Evolutionary conservation across 371 early-diverging fungal genomes (phyloP), one percentile per base, ranked within the genome.

Genomic region (Umbelopsis sp.): DNA sequence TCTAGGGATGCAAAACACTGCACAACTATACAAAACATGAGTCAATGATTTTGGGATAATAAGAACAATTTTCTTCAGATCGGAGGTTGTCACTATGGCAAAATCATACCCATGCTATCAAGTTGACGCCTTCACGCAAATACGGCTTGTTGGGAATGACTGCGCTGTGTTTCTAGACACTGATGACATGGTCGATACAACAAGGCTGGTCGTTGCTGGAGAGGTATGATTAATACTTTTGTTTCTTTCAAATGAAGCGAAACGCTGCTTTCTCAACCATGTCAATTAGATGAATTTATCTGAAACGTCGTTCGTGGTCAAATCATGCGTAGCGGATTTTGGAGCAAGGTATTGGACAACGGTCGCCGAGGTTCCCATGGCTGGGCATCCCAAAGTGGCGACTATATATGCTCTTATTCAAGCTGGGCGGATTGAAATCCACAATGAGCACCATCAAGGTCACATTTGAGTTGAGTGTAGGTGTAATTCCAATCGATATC

Each of bases 121-220:
- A 65, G 65, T 65, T 9, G 65, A 65, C 25, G 65, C 65, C 6
- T 65, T 65, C 16, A 65, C 65, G 4, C n/a, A 44, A 14, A 48
- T 50, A 6, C 18, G n/a, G 46, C 29, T 65, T 5, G 65, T 50
- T 18, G 65, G 65, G 9, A 65, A 65, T 5, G 22, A 50, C 4
- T 65, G 65, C 25, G 65, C 65, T 7, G 65, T 65, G 48, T 65
- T 65, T 16, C 29, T 65, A 35, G 65, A 65, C 29, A 35, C 65
- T 12, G 65, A 65, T 32, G 65, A 65, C 46, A 45, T 65, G 65
- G 25, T n/a, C 16, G 65, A 65, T 8, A 16, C 18, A 29, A 65
- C 46, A n/a, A 65, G 29, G 65, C 48, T 65, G 10, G 65, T 50
- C 4, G 50, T 65, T 22, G 48, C 65, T 12, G 20, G 29, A 50